These are phyloP conservation scores for Anthracocystis walkeri DNA, from an alignment of 1,284 basidiomycete species.

Conservation along the genomic window DNA sequence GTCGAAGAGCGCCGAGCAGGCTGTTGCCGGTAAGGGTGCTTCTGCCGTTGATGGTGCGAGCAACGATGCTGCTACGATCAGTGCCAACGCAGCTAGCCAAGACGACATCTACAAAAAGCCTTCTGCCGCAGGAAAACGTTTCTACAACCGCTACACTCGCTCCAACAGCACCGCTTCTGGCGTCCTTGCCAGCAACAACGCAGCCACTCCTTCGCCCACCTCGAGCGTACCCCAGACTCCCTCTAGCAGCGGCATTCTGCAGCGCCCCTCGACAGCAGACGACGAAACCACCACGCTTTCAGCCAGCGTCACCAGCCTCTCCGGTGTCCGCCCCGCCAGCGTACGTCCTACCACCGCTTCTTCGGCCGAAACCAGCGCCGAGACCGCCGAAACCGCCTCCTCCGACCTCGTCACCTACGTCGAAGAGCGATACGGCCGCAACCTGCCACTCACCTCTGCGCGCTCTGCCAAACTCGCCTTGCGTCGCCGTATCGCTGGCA, in stretches of 20 bases:
- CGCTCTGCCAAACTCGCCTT: constrained; percentile 85
- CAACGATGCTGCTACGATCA: not conserved
- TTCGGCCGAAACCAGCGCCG: not conserved
- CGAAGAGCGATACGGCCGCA: constrained; percentile 95
- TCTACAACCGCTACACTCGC: constrained; percentile 53
- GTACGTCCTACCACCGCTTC: constrained; percentile 7
- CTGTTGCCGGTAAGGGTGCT: constrained; percentile 1
- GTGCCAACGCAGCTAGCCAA: not conserved
- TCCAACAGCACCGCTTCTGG: constrained; percentile 41
- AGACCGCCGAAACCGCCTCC: constrained; percentile 16
- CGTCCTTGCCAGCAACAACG: constrained; percentile 10
- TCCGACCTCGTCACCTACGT: constrained; percentile 75
- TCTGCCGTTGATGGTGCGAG: not conserved
- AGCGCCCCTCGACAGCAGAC: constrained; percentile 24
- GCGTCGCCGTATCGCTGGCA: constrained; percentile 87
- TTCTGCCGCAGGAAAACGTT: constrained; percentile 38
- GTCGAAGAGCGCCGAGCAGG: constrained; percentile 37
- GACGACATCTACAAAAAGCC: constrained; percentile 49
- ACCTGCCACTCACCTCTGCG: constrained; percentile 81
- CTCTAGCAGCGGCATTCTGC: constrained; percentile 38
- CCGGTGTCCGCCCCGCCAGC: constrained; percentile 27
- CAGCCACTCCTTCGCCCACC: constrained; percentile 32
- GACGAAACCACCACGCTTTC: constrained; percentile 20
- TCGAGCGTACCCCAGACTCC: constrained; percentile 30
- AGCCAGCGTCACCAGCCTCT: constrained; percentile 27